phyloP scores from a whole-genome alignment of 257 asterid genomes.

The Nicotiana undulata region DNA sequence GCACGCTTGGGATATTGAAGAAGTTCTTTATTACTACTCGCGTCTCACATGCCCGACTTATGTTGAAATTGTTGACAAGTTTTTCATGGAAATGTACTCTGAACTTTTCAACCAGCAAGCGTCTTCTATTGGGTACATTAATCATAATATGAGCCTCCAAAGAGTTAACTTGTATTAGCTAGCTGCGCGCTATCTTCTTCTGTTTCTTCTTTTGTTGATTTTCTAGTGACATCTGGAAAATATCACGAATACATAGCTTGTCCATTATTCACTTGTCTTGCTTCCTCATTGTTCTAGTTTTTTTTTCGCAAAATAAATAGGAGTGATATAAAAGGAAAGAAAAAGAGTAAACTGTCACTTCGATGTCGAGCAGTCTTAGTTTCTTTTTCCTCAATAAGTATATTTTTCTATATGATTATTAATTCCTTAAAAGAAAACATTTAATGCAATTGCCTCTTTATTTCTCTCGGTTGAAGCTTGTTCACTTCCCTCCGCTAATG shows the following conservation, averaged over 20 bases:
- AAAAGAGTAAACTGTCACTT: neutral
- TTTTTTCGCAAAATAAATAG: neutral
- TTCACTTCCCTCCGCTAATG: too few species aligned
- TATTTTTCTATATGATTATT: too few species aligned
- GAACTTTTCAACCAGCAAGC: conserved; percentile 14
- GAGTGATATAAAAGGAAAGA: neutral
- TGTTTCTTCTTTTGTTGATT: neutral
- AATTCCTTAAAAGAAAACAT: too few species aligned
- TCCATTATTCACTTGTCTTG: neutral
- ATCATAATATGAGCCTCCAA: too few species aligned
- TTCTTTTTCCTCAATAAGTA: too few species aligned
- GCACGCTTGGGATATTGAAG: conserved; percentile 29
- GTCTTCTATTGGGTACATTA: neutral
- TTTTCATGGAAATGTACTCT: conserved; percentile 40
- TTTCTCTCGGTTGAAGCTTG: neutral
- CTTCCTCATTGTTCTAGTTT: neutral
- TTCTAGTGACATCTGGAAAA: neutral
- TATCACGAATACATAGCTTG: neutral
- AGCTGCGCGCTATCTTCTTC: neutral
- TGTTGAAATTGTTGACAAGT: conserved; percentile 47
- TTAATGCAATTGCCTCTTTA: neutral
- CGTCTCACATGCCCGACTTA: conserved; percentile 38
- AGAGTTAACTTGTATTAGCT: neutral
- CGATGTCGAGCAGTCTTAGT: neutral
- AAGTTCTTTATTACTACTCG: conserved; percentile 28